A percentile compares a stretch with the other conserved stretches of the same genome.
Conservation (phyloP, 2,329 filamentous ascomycete species). For the Nigrospora sphaerica region DNA sequence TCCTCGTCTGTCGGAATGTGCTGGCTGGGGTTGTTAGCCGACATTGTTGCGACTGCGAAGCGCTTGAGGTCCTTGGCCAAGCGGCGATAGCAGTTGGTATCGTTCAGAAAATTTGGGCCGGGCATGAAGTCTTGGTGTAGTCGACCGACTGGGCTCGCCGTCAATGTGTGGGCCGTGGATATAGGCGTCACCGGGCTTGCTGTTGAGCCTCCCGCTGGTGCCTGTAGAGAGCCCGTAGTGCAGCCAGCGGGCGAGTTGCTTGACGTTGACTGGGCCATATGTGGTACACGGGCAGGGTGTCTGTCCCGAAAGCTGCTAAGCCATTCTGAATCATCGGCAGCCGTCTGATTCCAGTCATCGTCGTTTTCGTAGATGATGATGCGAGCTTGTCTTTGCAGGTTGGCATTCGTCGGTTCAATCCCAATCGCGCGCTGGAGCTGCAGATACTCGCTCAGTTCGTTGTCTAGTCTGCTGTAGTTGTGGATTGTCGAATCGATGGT, state of each 20-base stretch:
- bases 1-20: constrained; percentile 56
- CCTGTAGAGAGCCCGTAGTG: no score
- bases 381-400: constrained; percentile 49
- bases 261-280: not conserved
- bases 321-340: constrained; percentile 49
- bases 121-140: constrained; percentile 11
- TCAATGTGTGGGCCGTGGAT: not conserved
- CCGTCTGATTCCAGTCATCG: constrained; percentile 58
- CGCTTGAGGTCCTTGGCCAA: constrained; percentile 46
- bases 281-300: constrained; percentile 19
- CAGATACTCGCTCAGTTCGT: constrained; percentile 47
- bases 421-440: constrained; percentile 35
- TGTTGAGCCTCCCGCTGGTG: no score
- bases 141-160: not conserved
- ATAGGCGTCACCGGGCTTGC: no score
- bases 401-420: constrained; percentile 42
- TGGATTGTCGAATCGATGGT: constrained; percentile 54
- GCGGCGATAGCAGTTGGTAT: constrained; percentile 53
- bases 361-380: constrained; percentile 57
- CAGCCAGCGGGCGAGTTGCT: not conserved
- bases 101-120: constrained; percentile 44
- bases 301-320: constrained; percentile 44
- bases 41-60: constrained; percentile 46
- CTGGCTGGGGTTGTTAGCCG: constrained; percentile 51
- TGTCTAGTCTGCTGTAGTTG: constrained; percentile 49